phyloP scores from a whole-genome alignment of 768 basidiomycete genomes.

The Mycena galericulata region DNA sequence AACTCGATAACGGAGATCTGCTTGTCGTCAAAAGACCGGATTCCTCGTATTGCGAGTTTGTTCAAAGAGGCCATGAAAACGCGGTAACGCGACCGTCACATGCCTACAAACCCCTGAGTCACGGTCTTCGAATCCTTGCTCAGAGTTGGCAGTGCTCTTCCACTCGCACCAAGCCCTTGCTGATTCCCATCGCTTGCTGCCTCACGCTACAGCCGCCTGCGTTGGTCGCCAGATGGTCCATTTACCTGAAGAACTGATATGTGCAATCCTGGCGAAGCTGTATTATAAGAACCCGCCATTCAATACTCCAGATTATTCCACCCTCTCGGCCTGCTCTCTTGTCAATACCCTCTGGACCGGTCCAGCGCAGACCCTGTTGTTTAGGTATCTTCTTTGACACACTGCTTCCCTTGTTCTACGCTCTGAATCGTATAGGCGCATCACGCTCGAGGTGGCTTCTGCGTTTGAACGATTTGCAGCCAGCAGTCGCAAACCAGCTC shows the following conservation, averaged over 20 bases:
- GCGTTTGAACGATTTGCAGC: conserved; percentile 19
- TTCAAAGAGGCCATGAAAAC: conserved; percentile 57
- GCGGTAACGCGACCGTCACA: no score
- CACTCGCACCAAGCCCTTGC: no score
- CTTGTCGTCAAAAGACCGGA: conserved; percentile 97
- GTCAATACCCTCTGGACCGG: conserved; percentile 33
- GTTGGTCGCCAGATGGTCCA: no score
- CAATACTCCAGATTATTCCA: conserved; percentile 32
- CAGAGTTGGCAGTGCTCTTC: no score
- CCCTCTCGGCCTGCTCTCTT: conserved; percentile 28
- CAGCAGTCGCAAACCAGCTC: background rate
- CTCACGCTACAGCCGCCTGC: no score
- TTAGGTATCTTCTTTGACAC: background rate
- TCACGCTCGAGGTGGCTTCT: background rate
- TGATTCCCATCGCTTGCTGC: no score
- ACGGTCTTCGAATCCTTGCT: no score
- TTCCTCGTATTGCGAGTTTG: conserved; percentile 94
- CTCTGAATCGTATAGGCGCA: conserved; percentile 19
- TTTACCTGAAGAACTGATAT: conserved; percentile 24
- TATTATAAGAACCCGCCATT: conserved; percentile 29
- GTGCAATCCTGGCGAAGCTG: conserved; percentile 34
- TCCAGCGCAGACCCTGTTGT: conserved; percentile 33
- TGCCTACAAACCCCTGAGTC: no score
- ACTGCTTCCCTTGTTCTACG: no score
- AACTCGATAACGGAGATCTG: conserved; percentile 94